Conservation (phyloP, 768 basidiomycete genomes). For the Phlebiopsis gigantea region DNA sequence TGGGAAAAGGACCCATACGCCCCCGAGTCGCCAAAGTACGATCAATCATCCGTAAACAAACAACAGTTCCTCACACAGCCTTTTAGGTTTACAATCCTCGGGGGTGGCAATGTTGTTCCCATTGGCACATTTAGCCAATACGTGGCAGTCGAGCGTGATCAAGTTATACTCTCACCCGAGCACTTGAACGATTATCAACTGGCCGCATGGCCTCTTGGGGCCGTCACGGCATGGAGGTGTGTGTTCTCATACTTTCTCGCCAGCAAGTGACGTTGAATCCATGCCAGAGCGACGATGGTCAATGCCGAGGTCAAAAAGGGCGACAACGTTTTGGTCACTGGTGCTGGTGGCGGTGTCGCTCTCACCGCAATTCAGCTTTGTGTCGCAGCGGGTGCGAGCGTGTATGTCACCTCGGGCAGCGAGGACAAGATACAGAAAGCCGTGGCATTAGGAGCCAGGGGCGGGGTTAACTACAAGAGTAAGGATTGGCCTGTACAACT, state of each 20-base stretch:
- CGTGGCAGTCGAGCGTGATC: slow-evolving; percentile 63
- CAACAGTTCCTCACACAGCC: background rate
- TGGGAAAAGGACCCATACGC: slow-evolving; percentile 62
- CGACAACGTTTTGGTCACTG: slow-evolving; percentile 75
- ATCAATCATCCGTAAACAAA: background rate
- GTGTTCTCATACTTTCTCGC: slow-evolving; percentile 12
- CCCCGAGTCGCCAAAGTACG: slow-evolving; percentile 56
- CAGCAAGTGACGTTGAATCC: background rate
- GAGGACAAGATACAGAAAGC: slow-evolving; percentile 68
- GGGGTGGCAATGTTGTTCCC: slow-evolving; percentile 46
- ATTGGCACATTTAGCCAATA: slow-evolving; percentile 77
- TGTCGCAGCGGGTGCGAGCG: slow-evolving; percentile 66
- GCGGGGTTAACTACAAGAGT: slow-evolving; percentile 70
- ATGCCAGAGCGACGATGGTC: slow-evolving; percentile 53
- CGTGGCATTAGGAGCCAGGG: slow-evolving; percentile 62
- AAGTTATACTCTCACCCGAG: slow-evolving; percentile 58
- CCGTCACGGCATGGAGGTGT: slow-evolving; percentile 82
- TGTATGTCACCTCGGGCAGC: slow-evolving; percentile 78
- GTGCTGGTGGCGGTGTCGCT: slow-evolving; percentile 83
- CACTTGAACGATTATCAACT: slow-evolving; percentile 65
- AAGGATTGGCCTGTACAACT: slow-evolving; percentile 33
- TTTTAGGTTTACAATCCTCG: slow-evolving; percentile 60
- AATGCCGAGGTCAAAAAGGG: slow-evolving; percentile 58
- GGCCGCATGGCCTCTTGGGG: slow-evolving; percentile 75
- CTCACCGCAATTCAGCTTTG: slow-evolving; percentile 70